Evolutionary conservation across 1,139 yeast species (phyloP), one percentile per base, ranked within the genome.

Genomic region (Yamadazyma buinensis): DNA sequence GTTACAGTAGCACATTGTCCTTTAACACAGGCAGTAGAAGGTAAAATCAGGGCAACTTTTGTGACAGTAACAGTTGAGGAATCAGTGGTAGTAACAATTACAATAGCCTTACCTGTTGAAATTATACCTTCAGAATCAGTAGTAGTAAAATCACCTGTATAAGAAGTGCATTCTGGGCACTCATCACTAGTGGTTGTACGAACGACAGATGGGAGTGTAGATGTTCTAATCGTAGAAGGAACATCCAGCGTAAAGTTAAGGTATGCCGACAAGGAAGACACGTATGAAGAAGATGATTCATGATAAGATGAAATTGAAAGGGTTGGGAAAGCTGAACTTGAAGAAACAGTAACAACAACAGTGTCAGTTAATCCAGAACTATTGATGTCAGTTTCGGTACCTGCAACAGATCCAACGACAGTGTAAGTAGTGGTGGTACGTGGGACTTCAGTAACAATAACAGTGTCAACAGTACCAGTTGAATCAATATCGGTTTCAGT

Each of bases 61-160:
- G 26, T 12, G 15, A 15, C 21, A 26, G 10, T 15, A 12, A 32
- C 32, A 30, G 44, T 41, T 12, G 34, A 34, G 15, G 40, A 28
- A 29, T 42, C 28, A 22, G 47, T 43, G n/a, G n/a, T n/a, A 2
- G 43, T 43, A 12, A 41, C 42, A 20, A 39, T 32, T 12, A 40
- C 33, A 13, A 35, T 33, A 27, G 32, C 38, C 13, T 35, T 24
- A 7, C 21, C 33, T 17, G 41, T 37, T 4, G 36, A 14, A 12
- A 27, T 20, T 14, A 10, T 14, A 7, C 40, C 40, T n/a, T 37
- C 33, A n/a, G 28, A 10, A 12, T 25, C 23, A 19, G 46, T 41
- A 15, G 35, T 33, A 13, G 35, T 30, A 29, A 37, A 34, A 12
- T 36, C 32, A 26, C 42, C 37, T 22, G 44, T 38, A 36, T 33